Base-by-base conservation (phyloP, 164 flowering plant species). In the Liquidambar formosana region DNA sequence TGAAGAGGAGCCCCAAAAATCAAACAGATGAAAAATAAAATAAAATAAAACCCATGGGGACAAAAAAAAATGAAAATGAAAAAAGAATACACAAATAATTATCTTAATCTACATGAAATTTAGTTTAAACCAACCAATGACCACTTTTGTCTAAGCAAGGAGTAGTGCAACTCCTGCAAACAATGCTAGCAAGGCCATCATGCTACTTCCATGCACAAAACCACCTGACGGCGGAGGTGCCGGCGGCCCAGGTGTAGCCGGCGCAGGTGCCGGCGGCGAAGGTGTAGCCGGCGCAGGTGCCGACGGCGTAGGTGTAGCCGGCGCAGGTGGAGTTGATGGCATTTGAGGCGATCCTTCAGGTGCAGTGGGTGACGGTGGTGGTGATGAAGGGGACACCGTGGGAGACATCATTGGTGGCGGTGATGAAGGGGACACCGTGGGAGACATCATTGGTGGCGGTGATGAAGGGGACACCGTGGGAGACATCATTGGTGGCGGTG, bases 151-250 rank as follows among this genome's bases (percentile, higher is more conserved):
- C 65, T 61, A 79, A 16, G 58, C 65, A 23, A 83, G 70, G 33
- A 81, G 73, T 22, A 80, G 73, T 22, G 80, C 83, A 68, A 71
- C 77, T 63, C 78, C 82, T 69, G 77, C 89, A 25, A 79, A 43
- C 49, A 81, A 67, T 46, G 79, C 75, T 33, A 70, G 15, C 71
- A 74, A 62, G 28, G 61, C 71, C 72, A 77, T 58, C 72, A 77
- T 58, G 83, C 81, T 76, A 28, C 69, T 76, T 54, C 67, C 79
- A 22, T 64, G 72, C 33, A 57, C 68, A 67, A 73, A 68, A 16
- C 75, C 83, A 19, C 70, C 73, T 1, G 62, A 41, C 2, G 64
- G 1, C 8, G 73, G 49, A 1, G 57, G 18, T 8, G 69, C 15
- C 5, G 53, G 46, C 16, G 72, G 57, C 15, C 0, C 49, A 18